A percentile compares a stretch with the other conserved stretches of the same genome.
These are phyloP conservation scores for Cronartium quercuum DNA, from an alignment of 1,284 basidiomycete genomes.

Conservation along the genomic window DNA sequence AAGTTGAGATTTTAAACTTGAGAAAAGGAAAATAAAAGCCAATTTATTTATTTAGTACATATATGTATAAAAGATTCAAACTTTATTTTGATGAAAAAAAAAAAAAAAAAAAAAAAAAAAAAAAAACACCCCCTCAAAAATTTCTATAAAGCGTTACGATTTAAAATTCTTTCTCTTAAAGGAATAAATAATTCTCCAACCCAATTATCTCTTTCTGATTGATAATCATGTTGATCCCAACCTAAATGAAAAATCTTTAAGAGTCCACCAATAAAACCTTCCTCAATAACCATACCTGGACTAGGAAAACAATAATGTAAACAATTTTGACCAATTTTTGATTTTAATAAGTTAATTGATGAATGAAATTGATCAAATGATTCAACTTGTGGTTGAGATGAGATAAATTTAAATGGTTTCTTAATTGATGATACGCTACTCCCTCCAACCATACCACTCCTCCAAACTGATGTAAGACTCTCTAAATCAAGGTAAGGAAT, in stretches of 20 bases:
- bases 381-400: too few relatives aligned
- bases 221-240: background rate
- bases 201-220: background rate
- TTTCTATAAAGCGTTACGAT: too few relatives aligned
- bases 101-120: background rate
- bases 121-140: too few relatives aligned
- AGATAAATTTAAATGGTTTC: background rate
- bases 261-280: constrained; percentile 44
- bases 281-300: constrained; percentile 44
- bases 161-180: constrained; percentile 3
- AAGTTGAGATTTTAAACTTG: background rate
- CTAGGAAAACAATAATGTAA: constrained; percentile 45
- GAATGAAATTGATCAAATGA: background rate
- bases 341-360: background rate
- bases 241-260: constrained; percentile 26
- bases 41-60: background rate
- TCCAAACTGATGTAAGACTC: constrained; percentile 43
- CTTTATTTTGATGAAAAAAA: background rate
- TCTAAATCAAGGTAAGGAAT: constrained; percentile 47
- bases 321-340: constrained; percentile 32
- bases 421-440: constrained; percentile 15
- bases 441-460: constrained; percentile 44
- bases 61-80: background rate
- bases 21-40: background rate
- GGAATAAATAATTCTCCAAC: background rate